phyloP scores from a whole-genome alignment of 768 basidiomycete species.

The Lactarius indigo region DNA sequence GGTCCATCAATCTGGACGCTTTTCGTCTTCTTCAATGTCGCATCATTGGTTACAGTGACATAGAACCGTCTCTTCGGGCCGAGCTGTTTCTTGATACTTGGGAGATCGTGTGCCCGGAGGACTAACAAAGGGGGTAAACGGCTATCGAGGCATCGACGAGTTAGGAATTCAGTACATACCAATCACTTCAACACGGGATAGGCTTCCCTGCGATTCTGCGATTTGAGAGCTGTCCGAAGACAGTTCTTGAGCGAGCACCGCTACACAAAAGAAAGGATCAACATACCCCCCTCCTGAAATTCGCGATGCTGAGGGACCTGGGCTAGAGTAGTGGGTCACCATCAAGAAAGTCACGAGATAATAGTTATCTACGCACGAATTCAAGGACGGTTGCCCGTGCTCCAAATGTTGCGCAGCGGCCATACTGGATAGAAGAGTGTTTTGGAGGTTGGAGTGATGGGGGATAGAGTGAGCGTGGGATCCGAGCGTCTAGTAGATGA shows the following conservation, averaged over 20 bases:
- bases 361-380: neutral
- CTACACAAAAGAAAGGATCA: neutral
- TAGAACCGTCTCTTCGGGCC: neutral
- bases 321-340: neutral
- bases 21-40: neutral
- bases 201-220: neutral
- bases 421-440: neutral
- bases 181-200: neutral
- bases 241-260: neutral
- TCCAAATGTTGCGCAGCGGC: neutral
- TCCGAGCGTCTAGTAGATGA: neutral
- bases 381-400: neutral
- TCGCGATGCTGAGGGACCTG: neutral
- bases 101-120: neutral
- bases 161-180: neutral
- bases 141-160: neutral
- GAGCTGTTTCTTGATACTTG: neutral
- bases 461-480: neutral
- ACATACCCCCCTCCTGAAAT: neutral
- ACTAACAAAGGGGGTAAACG: neutral
- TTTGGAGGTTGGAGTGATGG: neutral
- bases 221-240: neutral
- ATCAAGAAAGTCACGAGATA: neutral
- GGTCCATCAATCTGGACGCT: neutral
- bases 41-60: neutral